These are phyloP conservation scores for Lactarius akahatsu DNA, from an alignment of 768 basidiomycete genomes.

Conservation along the genomic window DNA sequence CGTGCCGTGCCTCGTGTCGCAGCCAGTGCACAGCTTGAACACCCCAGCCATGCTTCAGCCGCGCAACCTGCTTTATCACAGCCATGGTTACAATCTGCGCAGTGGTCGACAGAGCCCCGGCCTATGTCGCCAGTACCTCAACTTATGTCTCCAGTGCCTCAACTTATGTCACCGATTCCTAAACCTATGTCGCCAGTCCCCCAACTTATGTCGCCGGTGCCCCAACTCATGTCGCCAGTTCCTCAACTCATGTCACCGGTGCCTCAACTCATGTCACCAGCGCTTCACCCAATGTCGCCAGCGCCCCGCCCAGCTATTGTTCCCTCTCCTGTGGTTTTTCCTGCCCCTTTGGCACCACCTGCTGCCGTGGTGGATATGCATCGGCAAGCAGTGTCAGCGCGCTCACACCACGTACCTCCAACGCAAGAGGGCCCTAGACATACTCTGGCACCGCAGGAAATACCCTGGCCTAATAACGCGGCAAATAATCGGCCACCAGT, in stretches of 20 bases:
- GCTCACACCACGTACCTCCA: not conserved
- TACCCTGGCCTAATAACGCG: not conserved
- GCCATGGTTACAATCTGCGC: constrained; percentile 17
- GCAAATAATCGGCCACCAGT: constrained; percentile 4
- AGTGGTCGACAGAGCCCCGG: constrained; percentile 20
- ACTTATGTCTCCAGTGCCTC: not conserved
- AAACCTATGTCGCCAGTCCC: not conserved
- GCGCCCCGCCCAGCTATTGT: constrained; percentile 10
- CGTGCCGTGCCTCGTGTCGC: constrained; percentile 14
- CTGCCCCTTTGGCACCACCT: constrained; percentile 9
- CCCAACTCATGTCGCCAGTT: not conserved
- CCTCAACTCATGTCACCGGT: not conserved
- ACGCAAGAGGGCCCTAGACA: constrained; percentile 2
- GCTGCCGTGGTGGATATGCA: constrained; percentile 7
- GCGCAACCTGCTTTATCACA: not conserved
- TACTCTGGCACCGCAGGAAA: constrained; percentile 1
- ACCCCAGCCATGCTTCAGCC: not conserved
- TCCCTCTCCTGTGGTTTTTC: constrained; percentile 21
- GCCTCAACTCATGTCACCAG: not conserved
- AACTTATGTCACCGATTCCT: not conserved
- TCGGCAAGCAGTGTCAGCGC: not conserved
- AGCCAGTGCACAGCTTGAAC: constrained; percentile 12
- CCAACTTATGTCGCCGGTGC: not conserved
- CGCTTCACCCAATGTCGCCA: not conserved
- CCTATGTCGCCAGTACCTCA: constrained; percentile 5